Percentiles rank a stretch among this genome's conserved stretches.
phyloP scores from a whole-genome alignment of 2,329 filamentous ascomycete species.

The Anthostomella pinea region DNA sequence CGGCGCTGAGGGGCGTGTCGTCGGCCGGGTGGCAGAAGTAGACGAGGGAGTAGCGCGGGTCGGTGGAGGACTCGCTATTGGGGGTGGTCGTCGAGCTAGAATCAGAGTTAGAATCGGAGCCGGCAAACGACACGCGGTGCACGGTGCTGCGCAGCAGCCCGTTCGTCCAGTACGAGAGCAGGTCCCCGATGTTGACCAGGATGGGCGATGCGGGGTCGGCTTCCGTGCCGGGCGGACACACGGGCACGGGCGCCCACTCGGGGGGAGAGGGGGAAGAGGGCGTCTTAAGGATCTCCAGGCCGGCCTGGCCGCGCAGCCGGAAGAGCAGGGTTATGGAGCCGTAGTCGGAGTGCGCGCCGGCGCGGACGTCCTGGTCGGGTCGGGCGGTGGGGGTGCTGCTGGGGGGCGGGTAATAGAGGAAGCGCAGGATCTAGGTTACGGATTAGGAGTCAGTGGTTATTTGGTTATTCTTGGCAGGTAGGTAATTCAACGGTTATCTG shows the following conservation, averaged over 20 bases:
- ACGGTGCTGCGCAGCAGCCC: conserved; percentile 84
- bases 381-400: conserved; percentile 41
- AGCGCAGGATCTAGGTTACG: conserved; percentile 65
- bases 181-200: conserved; percentile 71
- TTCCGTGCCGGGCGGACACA: conserved; percentile 60
- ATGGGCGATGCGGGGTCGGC: conserved; percentile 65
- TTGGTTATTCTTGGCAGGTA: no score
- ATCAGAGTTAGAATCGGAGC: conserved; percentile 33
- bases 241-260: conserved; percentile 68
- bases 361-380: conserved; percentile 67
- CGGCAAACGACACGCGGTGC: conserved; percentile 77
- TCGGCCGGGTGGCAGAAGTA: conserved; percentile 67
- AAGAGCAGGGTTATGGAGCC: conserved; percentile 74
- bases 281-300: conserved; percentile 74
- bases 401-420: conserved; percentile 69
- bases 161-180: conserved; percentile 84
- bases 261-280: conserved; percentile 43
- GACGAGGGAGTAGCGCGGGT: conserved; percentile 62
- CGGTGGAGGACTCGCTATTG: conserved; percentile 46
- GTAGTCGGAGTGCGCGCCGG: conserved; percentile 91
- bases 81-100: no score
- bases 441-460: no score
- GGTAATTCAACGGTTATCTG: no score
- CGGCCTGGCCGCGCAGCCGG: conserved; percentile 78
- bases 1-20: conserved; percentile 49